phyloP scores from a whole-genome alignment of 345 rosid species.

The Eucalyptus rudis region DNA sequence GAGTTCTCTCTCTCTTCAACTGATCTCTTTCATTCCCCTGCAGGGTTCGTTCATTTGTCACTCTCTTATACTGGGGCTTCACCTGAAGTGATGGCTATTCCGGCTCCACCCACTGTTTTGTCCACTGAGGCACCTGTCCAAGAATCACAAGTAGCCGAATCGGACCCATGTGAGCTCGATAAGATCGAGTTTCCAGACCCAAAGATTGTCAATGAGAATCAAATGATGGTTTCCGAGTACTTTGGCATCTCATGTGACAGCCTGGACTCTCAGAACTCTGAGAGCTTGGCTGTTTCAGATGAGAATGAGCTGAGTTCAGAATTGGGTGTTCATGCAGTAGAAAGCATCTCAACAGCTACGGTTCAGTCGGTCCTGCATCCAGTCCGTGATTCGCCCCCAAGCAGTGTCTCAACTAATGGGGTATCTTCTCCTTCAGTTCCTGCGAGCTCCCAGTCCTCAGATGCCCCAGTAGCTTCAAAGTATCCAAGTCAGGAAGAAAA shows the following conservation, averaged over 20 bases:
- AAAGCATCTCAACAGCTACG: constrained; percentile 30
- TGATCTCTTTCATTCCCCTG: constrained; percentile 90
- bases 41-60: constrained; percentile 87
- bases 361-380: constrained; percentile 36
- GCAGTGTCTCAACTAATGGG: constrained; percentile 69
- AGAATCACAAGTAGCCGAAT: constrained; percentile 36
- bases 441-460: constrained; percentile 53
- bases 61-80: constrained; percentile 69
- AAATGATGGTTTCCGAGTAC: constrained; percentile 96
- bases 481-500: background rate
- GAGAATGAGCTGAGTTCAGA: constrained; percentile 40
- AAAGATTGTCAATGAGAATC: constrained; percentile 74
- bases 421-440: constrained; percentile 57
- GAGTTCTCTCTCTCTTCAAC: constrained; percentile 95
- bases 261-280: constrained; percentile 58
- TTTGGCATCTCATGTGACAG: constrained; percentile 46
- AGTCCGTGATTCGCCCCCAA: constrained; percentile 68
- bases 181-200: constrained; percentile 98
- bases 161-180: constrained; percentile 43
- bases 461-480: constrained; percentile 4
- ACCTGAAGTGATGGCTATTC: constrained; percentile 81
- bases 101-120: constrained; percentile 29
- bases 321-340: constrained; percentile 20
- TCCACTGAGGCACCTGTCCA: constrained; percentile 22
- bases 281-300: constrained; percentile 48